Conservation (phyloP, 495 filamentous ascomycete species). For the Poronia punctata region DNA sequence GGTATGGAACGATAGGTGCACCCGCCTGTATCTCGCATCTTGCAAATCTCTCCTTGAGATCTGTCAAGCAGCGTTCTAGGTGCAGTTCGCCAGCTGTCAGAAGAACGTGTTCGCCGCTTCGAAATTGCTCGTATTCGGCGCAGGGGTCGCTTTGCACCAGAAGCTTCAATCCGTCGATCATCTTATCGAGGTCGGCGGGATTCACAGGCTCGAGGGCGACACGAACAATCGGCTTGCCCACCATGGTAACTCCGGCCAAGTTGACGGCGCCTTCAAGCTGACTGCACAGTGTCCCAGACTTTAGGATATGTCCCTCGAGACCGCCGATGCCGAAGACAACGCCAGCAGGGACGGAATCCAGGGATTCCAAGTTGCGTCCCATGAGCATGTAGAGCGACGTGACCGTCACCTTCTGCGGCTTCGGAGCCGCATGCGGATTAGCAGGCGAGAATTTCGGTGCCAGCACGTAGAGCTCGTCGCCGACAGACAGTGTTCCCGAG, state of each 20-base stretch:
- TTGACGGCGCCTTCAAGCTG: constrained; percentile 86
- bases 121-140: constrained; percentile 88
- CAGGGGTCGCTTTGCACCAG: constrained; percentile 95
- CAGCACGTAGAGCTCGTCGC: constrained; percentile 84
- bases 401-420: constrained; percentile 76
- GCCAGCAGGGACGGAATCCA: constrained; percentile 81
- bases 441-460: constrained; percentile 86
- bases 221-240: constrained; percentile 81
- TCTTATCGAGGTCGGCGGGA: constrained; percentile 82
- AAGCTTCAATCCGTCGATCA: constrained; percentile 81
- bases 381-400: constrained; percentile 92
- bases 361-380: constrained; percentile 79
- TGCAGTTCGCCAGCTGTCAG: constrained; percentile 92
- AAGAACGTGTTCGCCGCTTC: constrained; percentile 92
- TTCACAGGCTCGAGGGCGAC: constrained; percentile 88
- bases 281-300: constrained; percentile 89
- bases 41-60: constrained; percentile 88
- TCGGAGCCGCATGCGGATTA: constrained; percentile 64
- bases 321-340: constrained; percentile 95
- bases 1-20: constrained; percentile 90
- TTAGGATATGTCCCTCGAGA: constrained; percentile 83
- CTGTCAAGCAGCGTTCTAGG: constrained; percentile 87
- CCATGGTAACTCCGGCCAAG: constrained; percentile 76
- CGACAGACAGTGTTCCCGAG: constrained; percentile 82
- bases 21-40: constrained; percentile 92